Conservation (phyloP, 2,329 filamentous ascomycete genomes). For the Chalaropsis thielavioides region DNA sequence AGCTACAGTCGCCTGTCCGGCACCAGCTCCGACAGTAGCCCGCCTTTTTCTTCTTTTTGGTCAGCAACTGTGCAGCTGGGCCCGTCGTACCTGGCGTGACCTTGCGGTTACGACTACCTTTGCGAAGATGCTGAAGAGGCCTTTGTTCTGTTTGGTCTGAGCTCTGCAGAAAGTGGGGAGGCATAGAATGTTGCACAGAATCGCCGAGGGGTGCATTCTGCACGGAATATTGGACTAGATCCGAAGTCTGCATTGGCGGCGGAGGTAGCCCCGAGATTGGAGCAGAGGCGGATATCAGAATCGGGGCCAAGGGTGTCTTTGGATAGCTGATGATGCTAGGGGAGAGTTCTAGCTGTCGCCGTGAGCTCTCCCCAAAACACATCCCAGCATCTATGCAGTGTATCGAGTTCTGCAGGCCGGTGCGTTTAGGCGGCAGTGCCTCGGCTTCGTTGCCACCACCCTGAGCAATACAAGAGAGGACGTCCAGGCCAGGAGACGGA, state of each 20-base stretch:
- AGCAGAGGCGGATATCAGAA: not conserved
- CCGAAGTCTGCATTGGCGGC: not conserved
- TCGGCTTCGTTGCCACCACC: not conserved
- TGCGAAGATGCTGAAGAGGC: not conserved
- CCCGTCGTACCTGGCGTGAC: not conserved
- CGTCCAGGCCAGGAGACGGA: not conserved
- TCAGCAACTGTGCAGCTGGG: not conserved
- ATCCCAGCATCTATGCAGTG: not conserved
- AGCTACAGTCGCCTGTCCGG: conserved; percentile 33
- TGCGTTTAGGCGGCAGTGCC: not conserved
- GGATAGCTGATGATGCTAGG: too few species aligned
- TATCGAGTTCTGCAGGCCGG: not conserved
- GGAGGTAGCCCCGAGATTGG: not conserved
- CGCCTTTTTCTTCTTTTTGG: conserved; percentile 7
- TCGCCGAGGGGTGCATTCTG: not conserved
- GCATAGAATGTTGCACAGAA: conserved; percentile 21
- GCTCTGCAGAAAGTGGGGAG: not conserved
- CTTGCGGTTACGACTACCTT: conserved; percentile 1
- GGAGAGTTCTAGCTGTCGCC: too few species aligned
- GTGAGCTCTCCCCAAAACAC: too few species aligned
- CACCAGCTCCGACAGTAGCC: conserved; percentile 35
- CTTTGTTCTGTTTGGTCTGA: not conserved
- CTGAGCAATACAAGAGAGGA: not conserved
- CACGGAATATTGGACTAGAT: conserved; percentile 18
- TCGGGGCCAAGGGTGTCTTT: too few species aligned